Evolutionary conservation across 257 asterid genomes (phyloP), one percentile per base, ranked within the genome.

Genomic region (Linderniella brevidens): DNA sequence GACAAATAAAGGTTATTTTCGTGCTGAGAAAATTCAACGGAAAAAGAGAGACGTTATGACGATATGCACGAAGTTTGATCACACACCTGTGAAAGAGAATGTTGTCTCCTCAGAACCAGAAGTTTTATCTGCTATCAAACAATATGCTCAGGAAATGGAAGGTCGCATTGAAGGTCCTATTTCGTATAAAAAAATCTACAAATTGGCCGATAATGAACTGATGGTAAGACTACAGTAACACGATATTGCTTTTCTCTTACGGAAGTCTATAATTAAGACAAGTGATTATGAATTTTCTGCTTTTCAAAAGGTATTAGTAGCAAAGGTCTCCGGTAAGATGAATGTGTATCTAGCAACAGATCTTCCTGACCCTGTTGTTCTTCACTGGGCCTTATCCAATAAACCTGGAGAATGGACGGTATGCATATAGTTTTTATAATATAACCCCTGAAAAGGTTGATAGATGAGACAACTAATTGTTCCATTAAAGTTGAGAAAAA

Each of bases 311-410:
- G 94, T 75, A 51, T 79, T 84, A 45, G 86, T 75, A 29, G 68
- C 75, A 37, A 79, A 75, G 67, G 36, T 70, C 49, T 64, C 78
- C 17, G 70, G 77, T 46, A 73, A 71, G 79, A 75, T 58, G 48
- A 77, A 63, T 59, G 74, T 90, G 63, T 69, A 66, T 71, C 70
- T 90, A 54, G 94, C 88, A 38, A 85, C 99, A 40, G 86, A 85
- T 68, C 67, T 75, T 59, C 73, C 75, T 39, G 83, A 79, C 52
- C 86, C 93, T 44, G 66, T 64, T 63, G 73, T 69, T 65, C 86
- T 90, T 55, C 99, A 90, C 76, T 90, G 99, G 99, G 96, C 92
- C 58, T 64, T 90, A 61, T 81, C 99, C 64, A 70, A 53, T 62
- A 80, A 41, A 41, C 85, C 70, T 54, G 94, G 96, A 56, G 93